Evolutionary conservation across 305 asterid species (phyloP).

Genomic region (Fraxinus nigra): DNA sequence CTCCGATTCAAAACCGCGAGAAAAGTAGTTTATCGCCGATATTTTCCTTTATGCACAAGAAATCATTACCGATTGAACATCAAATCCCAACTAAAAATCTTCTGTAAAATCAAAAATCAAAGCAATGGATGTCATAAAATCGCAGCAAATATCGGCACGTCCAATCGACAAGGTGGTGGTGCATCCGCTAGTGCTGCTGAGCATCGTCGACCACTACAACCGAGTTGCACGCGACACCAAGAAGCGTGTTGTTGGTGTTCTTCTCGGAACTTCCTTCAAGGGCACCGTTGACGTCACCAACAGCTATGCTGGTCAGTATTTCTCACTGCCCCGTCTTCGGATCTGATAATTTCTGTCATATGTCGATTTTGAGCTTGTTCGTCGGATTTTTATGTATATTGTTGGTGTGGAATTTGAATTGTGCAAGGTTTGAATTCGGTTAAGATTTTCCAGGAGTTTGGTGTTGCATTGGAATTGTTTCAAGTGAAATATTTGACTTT

Average conservation of each 20-base stretch:
- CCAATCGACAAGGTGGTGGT: constrained; percentile 85
- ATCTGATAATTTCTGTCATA: constrained; percentile 33
- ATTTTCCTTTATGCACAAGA: constrained; percentile 16
- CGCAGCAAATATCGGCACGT: constrained; percentile 73
- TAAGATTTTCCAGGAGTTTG: not conserved
- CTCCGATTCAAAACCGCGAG: not conserved
- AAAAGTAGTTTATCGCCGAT: not conserved
- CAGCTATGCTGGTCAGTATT: constrained; percentile 73
- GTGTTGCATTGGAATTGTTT: not conserved
- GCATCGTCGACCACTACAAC: constrained; percentile 89
- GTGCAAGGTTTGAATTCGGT: not conserved
- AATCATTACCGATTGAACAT: not conserved
- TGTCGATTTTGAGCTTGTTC: not conserved
- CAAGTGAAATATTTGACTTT: not conserved
- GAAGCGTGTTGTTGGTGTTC: constrained; percentile 83
- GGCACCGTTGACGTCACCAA: constrained; percentile 94
- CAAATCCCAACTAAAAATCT: not conserved
- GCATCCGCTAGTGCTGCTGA: constrained; percentile 82
- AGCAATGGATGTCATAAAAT: constrained; percentile 78
- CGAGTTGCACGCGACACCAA: constrained; percentile 82
- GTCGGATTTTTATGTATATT: constrained; percentile 3
- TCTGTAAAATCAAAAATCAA: not conserved
- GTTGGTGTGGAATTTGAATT: not conserved
- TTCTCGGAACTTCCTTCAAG: constrained; percentile 71
- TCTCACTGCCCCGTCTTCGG: constrained; percentile 17